Evolutionary conservation across 2,329 filamentous ascomycete genomes (phyloP), one percentile per base, ranked within the genome.

Genomic region (Diaporthe ampelina): DNA sequence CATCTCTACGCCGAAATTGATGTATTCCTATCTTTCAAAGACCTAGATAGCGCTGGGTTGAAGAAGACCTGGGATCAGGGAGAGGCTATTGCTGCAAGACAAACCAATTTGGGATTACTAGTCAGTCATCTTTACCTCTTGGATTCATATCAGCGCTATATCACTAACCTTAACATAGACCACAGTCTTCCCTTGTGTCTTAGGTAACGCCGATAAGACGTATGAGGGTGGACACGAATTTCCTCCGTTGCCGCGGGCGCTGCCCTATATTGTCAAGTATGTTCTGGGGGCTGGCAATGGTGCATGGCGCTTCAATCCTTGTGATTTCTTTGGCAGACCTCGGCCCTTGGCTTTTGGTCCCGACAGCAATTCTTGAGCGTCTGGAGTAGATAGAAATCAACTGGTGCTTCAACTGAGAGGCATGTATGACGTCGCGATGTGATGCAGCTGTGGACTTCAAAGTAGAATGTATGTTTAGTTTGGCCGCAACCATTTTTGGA

Each of bases 1-100:
- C 80, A 82, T 74, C 76, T 81, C 24, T 78, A 80, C 58, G 78
- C 74, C 1, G 81, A 82, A 69, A 79, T 82, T 35, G 75, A 78
- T 5, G 75, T 79, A 0, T 78, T 81, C 43, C 70, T 82, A 19
- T 73, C 76, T 6, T 56, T 79, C 56, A 63, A 72, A 3, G 69
- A 79, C 71, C 52, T 80, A 45, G 76, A 78, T 32, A 78, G 78
- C 45, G 74, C 72, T 19, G 74, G 70, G 2, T 40, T 78, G 45
- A 57, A 45, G 32, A 73, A 76, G 68, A 74, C 72, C 1, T 78
- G 77, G 78, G 61, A 68, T 19, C 57, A 74, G 50, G 77, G 74
- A 0, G 76, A 78, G 67, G 58, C 45, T 19, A 63, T 77, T 10
- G 78, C 76, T 7, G 74, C 76, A 61, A 70, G 75, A 29, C 69